Conservation (phyloP, 192 early-diverging fungal genomes). For the Jimgerdemannia lactiflua region DNA sequence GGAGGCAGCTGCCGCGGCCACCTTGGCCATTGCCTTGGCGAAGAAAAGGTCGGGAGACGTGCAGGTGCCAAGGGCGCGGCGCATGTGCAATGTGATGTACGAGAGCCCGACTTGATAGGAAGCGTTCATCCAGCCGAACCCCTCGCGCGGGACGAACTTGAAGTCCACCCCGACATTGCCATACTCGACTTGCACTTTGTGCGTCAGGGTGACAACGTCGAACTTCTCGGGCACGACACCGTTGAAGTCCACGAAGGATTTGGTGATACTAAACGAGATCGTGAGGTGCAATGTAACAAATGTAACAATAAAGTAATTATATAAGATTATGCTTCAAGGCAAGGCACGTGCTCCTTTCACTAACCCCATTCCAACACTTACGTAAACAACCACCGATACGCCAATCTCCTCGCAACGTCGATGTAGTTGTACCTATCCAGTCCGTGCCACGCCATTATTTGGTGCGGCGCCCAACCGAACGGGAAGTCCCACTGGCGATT, state of each 20-base stretch:
- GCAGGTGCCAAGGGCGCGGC: slow-evolving; percentile 75
- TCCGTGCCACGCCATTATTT: slow-evolving; percentile 94
- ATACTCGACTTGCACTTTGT: slow-evolving; percentile 92
- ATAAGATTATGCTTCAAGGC: background rate
- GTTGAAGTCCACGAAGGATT: slow-evolving; percentile 94
- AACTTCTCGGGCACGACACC: slow-evolving; percentile 98
- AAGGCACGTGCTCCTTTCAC: background rate
- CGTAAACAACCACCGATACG: slow-evolving; percentile 95
- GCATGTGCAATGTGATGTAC: slow-evolving; percentile 67
- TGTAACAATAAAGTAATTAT: no score
- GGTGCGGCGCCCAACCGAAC: slow-evolving; percentile 98
- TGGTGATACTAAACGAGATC: slow-evolving; percentile 57
- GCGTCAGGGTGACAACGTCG: slow-evolving; percentile 89
- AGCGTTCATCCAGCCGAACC: slow-evolving; percentile 99
- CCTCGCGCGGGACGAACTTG: slow-evolving; percentile 90
- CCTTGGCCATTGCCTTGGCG: slow-evolving; percentile 21
- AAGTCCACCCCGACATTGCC: slow-evolving; percentile 95
- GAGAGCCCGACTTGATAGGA: slow-evolving; percentile 80
- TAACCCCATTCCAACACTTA: slow-evolving; percentile 23
- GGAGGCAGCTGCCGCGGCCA: background rate
- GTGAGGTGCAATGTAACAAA: background rate
- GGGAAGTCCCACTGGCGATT: slow-evolving; percentile 95
- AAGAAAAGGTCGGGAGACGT: slow-evolving; percentile 71
- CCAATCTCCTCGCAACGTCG: slow-evolving; percentile 67
- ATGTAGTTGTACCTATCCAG: slow-evolving; percentile 77